A percentile compares a stretch with the other conserved stretches of the same genome.
These are phyloP conservation scores for Nannochloris sp. DNA, from an alignment of 139 green algal genomes.

Conservation along the genomic window DNA sequence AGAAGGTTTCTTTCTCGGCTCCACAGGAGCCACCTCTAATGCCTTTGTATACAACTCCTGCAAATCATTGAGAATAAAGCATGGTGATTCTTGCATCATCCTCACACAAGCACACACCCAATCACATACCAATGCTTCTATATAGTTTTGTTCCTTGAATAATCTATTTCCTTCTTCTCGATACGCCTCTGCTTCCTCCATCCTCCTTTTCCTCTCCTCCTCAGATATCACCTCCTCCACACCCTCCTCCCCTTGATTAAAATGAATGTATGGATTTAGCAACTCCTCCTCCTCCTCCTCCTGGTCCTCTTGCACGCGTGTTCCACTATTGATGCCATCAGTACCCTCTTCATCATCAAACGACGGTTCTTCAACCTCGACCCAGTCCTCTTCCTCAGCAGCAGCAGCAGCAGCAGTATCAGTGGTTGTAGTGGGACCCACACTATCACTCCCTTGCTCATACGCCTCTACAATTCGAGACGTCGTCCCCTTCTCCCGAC, in stretches of 20 bases:
- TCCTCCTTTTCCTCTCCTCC: background rate
- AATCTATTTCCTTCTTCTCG: conserved; percentile 36
- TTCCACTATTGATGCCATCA: too few species aligned
- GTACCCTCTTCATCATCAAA: background rate
- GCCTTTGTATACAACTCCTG: conserved; percentile 32
- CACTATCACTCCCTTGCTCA: background rate
- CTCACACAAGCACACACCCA: background rate
- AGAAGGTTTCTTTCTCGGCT: background rate
- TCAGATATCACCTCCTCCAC: background rate
- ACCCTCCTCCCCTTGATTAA: background rate
- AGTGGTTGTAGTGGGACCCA: background rate
- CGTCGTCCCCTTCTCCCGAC: too few species aligned
- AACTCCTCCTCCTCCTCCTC: background rate
- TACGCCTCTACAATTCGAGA: too few species aligned
- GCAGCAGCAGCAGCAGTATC: background rate
- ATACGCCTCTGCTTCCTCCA: conserved; percentile 7
- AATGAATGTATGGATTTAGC: background rate
- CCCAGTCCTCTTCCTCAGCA: background rate
- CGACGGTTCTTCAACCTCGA: background rate
- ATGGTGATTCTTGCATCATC: background rate
- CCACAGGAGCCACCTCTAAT: conserved; percentile 17
- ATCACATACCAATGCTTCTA: conserved; percentile 12
- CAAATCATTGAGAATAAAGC: background rate
- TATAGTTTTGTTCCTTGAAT: conserved; percentile 28
- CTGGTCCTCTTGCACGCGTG: background rate